Conservation (phyloP, 257 asterid species). For the Solanum microdontum region DNA sequence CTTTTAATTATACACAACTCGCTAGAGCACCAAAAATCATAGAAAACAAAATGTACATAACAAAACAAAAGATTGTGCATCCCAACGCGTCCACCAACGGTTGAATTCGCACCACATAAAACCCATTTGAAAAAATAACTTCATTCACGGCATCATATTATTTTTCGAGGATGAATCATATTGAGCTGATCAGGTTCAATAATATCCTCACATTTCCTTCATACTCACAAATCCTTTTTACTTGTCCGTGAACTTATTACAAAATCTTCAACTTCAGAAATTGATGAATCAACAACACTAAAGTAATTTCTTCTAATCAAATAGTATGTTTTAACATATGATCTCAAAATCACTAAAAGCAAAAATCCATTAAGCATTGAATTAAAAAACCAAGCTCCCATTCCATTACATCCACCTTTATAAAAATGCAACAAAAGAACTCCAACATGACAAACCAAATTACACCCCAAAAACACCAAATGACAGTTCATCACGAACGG, state of each 20-base stretch:
- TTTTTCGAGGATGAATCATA: too few relatives aligned
- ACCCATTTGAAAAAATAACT: background rate
- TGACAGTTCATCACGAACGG: constrained; percentile 39
- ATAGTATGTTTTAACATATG: constrained; percentile 18
- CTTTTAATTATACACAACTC: background rate
- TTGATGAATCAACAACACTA: background rate
- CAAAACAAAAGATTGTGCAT: background rate
- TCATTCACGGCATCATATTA: too few relatives aligned
- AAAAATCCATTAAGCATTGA: constrained; percentile 33
- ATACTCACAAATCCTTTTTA: background rate
- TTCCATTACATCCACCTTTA: constrained; percentile 84
- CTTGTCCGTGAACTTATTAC: background rate
- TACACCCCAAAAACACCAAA: constrained; percentile 21
- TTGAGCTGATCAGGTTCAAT: too few relatives aligned
- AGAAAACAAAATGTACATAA: background rate
- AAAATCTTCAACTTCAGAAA: background rate
- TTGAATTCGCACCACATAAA: background rate
- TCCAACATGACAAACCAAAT: constrained; percentile 40
- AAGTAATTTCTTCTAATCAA: background rate
- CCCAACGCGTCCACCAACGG: background rate
- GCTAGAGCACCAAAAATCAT: background rate
- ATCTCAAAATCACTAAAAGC: constrained; percentile 26
- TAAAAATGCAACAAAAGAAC: constrained; percentile 43
- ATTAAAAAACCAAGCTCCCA: constrained; percentile 78
- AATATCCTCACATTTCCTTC: background rate